Percentiles rank a stretch among this genome's conserved stretches.
Evolutionary conservation across 257 asterid genomes (phyloP).

Genomic region (Ballota nigra): DNA sequence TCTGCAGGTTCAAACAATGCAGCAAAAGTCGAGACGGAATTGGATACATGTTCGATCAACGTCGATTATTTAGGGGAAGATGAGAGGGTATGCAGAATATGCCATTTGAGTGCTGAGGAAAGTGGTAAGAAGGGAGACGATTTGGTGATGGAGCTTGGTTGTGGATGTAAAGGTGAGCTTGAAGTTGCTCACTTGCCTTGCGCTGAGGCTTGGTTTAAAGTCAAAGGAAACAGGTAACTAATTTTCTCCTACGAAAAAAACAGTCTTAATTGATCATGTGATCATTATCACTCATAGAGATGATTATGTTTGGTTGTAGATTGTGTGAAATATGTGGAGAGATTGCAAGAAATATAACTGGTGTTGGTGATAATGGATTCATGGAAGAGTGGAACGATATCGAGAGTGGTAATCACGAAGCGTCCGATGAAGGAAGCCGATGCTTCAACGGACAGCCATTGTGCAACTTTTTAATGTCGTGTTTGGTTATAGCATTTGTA

Average conservation of each 20-base stretch:
- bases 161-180: constrained; percentile 86
- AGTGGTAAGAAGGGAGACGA: constrained; percentile 31
- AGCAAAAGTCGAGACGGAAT: not conserved
- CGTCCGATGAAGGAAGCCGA: constrained; percentile 34
- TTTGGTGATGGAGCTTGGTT: constrained; percentile 63
- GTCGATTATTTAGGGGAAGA: constrained; percentile 26
- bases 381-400: constrained; percentile 66
- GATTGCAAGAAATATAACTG: constrained; percentile 50
- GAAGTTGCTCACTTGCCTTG: constrained; percentile 60
- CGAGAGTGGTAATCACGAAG: not conserved
- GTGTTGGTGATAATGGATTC: constrained; percentile 40
- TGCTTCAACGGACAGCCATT: constrained; percentile 58
- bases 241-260: not conserved
- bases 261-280: not conserved
- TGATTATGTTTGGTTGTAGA: constrained; percentile 35
- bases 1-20: constrained; percentile 2
- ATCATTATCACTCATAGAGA: not conserved
- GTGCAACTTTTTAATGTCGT: constrained; percentile 73
- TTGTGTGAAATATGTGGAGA: constrained; percentile 76
- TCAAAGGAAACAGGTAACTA: constrained; percentile 64
- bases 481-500: constrained; percentile 63
- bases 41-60: constrained; percentile 35
- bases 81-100: constrained; percentile 58
- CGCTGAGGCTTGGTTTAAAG: constrained; percentile 70
- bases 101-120: constrained; percentile 70